These are phyloP conservation scores for Chrysoporthe cubensis DNA, from an alignment of 2,329 filamentous ascomycete species.

Conservation along the genomic window DNA sequence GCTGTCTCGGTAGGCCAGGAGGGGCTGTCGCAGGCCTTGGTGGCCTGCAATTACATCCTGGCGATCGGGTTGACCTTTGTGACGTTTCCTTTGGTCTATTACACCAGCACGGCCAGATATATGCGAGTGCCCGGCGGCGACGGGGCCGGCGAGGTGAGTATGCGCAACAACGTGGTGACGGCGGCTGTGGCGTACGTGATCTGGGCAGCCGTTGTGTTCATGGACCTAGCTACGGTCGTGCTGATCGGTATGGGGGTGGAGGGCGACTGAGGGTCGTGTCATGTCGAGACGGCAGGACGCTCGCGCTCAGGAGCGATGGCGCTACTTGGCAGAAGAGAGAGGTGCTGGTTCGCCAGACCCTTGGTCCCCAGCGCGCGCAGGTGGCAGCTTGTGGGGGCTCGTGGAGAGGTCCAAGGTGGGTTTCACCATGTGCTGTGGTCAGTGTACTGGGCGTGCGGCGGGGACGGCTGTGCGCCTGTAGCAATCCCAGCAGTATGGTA, in stretches of 20 bases:
- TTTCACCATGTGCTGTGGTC: background rate
- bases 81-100: constrained; percentile 37
- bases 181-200: constrained; percentile 31
- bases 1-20: constrained; percentile 36
- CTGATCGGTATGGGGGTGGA: constrained; percentile 32
- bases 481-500: too few relatives aligned
- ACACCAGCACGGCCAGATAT: constrained; percentile 35
- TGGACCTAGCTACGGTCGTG: constrained; percentile 34
- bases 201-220: constrained; percentile 33
- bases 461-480: too few relatives aligned
- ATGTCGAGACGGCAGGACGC: background rate
- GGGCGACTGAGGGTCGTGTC: constrained; percentile 24
- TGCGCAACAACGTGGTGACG: constrained; percentile 30
- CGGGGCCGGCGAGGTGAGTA: constrained; percentile 25
- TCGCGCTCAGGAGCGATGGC: too few relatives aligned
- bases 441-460: background rate
- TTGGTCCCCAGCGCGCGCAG: background rate
- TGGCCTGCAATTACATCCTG: constrained; percentile 36
- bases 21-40: constrained; percentile 35
- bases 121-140: constrained; percentile 34
- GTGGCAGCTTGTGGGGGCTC: too few relatives aligned
- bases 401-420: too few relatives aligned
- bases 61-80: constrained; percentile 37
- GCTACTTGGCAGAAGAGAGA: background rate
- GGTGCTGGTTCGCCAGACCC: background rate